Base-by-base conservation (phyloP, 164 flowering plant species). In the Tetrastigma voinierianum region DNA sequence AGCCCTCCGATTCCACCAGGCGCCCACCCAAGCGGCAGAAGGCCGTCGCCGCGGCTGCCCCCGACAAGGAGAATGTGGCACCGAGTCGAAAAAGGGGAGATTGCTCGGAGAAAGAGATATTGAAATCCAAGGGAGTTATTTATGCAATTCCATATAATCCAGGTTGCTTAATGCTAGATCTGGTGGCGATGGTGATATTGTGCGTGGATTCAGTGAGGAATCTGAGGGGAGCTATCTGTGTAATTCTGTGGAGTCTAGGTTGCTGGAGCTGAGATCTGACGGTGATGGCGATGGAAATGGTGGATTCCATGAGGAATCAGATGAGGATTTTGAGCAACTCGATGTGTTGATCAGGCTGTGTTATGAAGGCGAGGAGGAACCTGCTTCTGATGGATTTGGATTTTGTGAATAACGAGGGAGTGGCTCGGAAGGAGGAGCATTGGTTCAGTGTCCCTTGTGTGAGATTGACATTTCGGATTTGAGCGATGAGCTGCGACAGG, bases 391-490 rank as follows among this genome's bases (percentile, higher is more conserved):
- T 45, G 67, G 53, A 21, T 54, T 20, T 23, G 69, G 24, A 1
- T 44, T 64, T 59, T 19, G 6, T 7, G 65, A 56, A 13, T 46
- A 0, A 21, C 17, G 16, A 44, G 67, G 53, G 19, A 51, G 55
- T 40, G 61, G 40, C 13, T 46, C 24, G 3, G 21, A 40, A 40
- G 73, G 19, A 11, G 70, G 46, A 57, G 68, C 65, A 70, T 24
- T 62, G 61, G 78, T 89, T 61, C 65, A 52, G 32, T 95, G 99
- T 64, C 98, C 98, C 17, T 64, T 92, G 12, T 95, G 99, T 72
- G 90, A 87, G 64, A 46, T 62, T 44, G 97, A 95, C 61, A 84
- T 90, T 59, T 85, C 98, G 4, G 80, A 70, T 54, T 55, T 90
- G 80, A 80, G 69, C 25, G 90, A 84, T 40, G 95, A 89, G 45